Percentiles rank a stretch among this genome's conserved stretches.
Conservation (phyloP, 768 basidiomycete species). For the Leucosporidium creatinivorum region DNA sequence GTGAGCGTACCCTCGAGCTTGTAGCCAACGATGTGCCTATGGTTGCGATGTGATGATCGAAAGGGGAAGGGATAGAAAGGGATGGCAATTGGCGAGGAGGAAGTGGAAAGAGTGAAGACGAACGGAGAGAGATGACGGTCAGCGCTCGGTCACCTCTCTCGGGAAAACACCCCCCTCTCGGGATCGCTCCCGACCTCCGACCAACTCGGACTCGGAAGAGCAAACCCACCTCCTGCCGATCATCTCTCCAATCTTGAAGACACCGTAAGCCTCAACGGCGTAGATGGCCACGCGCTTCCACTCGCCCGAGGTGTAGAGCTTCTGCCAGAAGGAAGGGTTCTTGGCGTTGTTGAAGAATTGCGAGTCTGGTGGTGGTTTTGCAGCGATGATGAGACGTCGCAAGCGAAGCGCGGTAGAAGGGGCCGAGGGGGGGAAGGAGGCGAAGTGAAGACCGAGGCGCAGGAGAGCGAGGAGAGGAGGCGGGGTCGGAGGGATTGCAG, state of each 20-base stretch:
- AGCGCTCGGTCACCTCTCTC: no score
- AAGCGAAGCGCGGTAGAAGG: conserved; percentile 43
- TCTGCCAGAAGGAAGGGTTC: conserved; percentile 57
- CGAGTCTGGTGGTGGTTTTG: conserved; percentile 48
- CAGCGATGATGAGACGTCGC: background rate
- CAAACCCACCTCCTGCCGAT: conserved; percentile 46
- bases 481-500: background rate
- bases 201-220: background rate
- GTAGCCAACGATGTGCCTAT: conserved; percentile 66
- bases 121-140: no score
- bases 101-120: no score
- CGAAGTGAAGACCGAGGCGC: background rate
- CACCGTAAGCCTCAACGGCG: conserved; percentile 77
- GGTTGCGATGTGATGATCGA: background rate
- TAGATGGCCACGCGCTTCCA: conserved; percentile 59
- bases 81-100: no score
- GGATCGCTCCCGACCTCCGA: no score
- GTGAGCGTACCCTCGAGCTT: conserved; percentile 43
- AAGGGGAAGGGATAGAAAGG: no score
- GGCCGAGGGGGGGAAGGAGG: background rate
- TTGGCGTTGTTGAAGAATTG: conserved; percentile 59
- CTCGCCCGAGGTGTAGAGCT: conserved; percentile 57
- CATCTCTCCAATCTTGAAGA: conserved; percentile 91
- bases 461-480: no score
- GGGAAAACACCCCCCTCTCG: no score